Evolutionary conservation across 2,329 filamentous ascomycete species (phyloP), one percentile per base, ranked within the genome.

Genomic region (Colletotrichum higginsianum): DNA sequence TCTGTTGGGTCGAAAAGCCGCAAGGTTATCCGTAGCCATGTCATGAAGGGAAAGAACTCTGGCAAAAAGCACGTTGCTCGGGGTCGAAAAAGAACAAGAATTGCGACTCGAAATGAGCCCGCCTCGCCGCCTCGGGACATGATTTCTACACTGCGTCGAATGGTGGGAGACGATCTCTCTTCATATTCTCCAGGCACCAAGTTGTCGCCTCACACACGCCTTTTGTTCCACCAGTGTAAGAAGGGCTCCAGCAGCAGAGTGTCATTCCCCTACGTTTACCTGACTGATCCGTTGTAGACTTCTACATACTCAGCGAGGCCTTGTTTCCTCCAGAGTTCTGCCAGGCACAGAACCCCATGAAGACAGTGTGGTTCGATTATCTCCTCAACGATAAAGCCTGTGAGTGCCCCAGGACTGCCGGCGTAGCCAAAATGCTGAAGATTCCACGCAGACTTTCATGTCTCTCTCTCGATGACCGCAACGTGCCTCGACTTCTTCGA

Each of bases 311-410:
- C 44, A 21, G 23, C 30, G 35, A 64, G 16, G 61, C 61, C 35
- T 18, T 64, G 7, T 57, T 57, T 26, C 62, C 62, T 38, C 52
- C 52, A 2, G 50, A 65, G 26, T 21, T 65, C 13, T 65, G 61
- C 21, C 49, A 65, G n/a, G 15, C 50, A 5, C 30, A 18, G 15
- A 23, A 56, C 4, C 16, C 40, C 9, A 18, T 56, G 16, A 56
- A 56, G n/a, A n/a, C 50, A 11, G 38, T 35, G 13, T 65, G 50
- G 61, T 46, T 56, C 5, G 38, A 38, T 11, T 56, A 21, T n/a
- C 7, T 55, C 12, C 38, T 65, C 9, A 21, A n/a, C 6, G 50
- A 65, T 7, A 56, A 65, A 16, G 50, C 50, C 18, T 65, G 50
- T 56, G 3, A 65, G 61, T 56, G 6, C 21, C 16, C 5, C 9